Evolutionary conservation across 495 filamentous ascomycete genomes (phyloP).

Genomic region (Penicillium pancosmium): DNA sequence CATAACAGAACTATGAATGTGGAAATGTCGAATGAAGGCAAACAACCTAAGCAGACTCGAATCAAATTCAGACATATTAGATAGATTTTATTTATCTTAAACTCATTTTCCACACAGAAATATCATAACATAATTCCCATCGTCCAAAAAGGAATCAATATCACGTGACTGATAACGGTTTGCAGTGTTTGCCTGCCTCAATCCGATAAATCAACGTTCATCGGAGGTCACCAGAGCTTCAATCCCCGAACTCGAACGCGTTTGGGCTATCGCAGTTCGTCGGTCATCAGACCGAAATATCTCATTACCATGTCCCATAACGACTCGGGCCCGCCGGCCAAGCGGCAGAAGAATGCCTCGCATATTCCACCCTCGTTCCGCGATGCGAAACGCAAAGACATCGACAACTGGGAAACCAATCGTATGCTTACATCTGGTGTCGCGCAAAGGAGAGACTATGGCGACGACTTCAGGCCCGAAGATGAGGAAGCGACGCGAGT

Average conservation of each 20-base stretch:
- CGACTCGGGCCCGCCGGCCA: conserved; percentile 45
- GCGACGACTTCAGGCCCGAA: conserved; percentile 81
- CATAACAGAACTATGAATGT: not conserved
- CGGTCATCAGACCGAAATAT: not conserved
- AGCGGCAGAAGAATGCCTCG: conserved; percentile 44
- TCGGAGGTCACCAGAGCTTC: not conserved
- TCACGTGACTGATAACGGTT: conserved; percentile 33
- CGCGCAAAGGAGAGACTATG: conserved; percentile 82
- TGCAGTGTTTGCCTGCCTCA: conserved; percentile 27
- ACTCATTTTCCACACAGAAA: too few species aligned
- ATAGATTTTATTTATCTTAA: too few species aligned
- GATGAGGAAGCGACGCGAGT: conserved; percentile 90
- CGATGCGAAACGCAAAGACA: conserved; percentile 80
- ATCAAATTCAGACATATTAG: too few species aligned
- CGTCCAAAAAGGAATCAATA: not conserved
- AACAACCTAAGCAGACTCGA: too few species aligned
- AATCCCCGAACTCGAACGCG: conserved; percentile 1
- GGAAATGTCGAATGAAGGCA: not conserved
- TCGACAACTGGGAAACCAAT: conserved; percentile 98
- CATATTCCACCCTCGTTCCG: conserved; percentile 44
- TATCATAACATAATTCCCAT: too few species aligned
- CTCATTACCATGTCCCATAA: conserved; percentile 38
- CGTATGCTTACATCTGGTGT: conserved; percentile 97
- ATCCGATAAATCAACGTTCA: conserved; percentile 7
- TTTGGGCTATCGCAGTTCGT: not conserved